Evolutionary conservation across 192 early-diverging fungal genomes (phyloP), one percentile per base, ranked within the genome.

Genomic region (Spinellus fusiger): DNA sequence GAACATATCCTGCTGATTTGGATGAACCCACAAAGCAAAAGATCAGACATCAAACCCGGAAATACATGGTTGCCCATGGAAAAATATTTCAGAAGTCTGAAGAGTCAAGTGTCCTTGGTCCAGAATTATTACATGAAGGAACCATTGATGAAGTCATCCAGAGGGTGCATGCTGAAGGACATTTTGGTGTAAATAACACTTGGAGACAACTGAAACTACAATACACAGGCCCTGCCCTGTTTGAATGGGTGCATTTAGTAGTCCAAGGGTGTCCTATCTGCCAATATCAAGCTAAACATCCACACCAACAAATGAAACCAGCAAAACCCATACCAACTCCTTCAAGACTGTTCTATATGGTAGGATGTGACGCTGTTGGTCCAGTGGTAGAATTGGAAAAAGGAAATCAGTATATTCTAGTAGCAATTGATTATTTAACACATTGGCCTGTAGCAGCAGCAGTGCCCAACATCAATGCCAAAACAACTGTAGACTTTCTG

Each of bases 341-440:
- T 1, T 2, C 12, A 0, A 18, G 5, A 20, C 54, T 54, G 1
- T 56, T 64, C 23, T 56, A 40, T 26, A 50, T 64, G 62, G 23
- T 64, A 4, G 62, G 47, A 1, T 38, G 28, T 20, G 54, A 64
- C 51, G 46, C 54, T 4, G 33, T 64, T 9, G 62, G 62, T 0
- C 62, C 54, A 1, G 18, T 64, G 10, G 1, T 27, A 4, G 1
- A 22, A 5, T 37, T 56, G 0, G 25, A 32, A 0, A 9, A 29
- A 18, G 60, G 65, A 18, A 69, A 66, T 15, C 1, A 29, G 1
- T 65, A 62, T 32, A 68, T 73, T 7, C 22, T 73, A 3, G 37
- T 62, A 0, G 64, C 61, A 7, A 53, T 63, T 3, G 65, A 68
- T 37, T 65, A 73, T 28, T 13, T 60, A 2, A 73, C 62, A 3